Percentiles rank a stretch among this genome's conserved stretches.
Conservation (phyloP, 805 yeast genomes). For the Zygotorulaspora chibaensis region DNA sequence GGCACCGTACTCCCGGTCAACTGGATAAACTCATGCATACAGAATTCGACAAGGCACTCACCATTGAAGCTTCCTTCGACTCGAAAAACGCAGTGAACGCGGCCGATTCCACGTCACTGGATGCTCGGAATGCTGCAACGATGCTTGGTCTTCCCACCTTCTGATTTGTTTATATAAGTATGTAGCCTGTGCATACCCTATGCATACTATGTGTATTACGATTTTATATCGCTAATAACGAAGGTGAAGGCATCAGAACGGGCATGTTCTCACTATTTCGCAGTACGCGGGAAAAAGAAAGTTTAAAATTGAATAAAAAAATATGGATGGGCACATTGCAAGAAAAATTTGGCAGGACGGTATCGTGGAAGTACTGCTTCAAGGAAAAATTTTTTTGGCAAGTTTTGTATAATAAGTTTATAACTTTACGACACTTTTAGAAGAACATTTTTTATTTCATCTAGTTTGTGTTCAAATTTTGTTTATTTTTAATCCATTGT, state of each 20-base stretch:
- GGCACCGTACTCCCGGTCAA: constrained; percentile 23
- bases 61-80: constrained; percentile 25
- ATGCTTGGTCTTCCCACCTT: constrained; percentile 75
- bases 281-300: constrained; percentile 13
- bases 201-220: not conserved
- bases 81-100: not conserved
- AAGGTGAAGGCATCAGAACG: constrained; percentile 11
- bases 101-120: constrained; percentile 38
- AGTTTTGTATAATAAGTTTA: not conserved
- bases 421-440: not conserved
- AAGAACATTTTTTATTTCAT: not conserved
- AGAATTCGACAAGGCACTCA: constrained; percentile 23
- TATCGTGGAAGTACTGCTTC: constrained; percentile 3
- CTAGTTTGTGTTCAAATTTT: not conserved
- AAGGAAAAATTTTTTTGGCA: constrained; percentile 10
- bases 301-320: constrained; percentile 3
- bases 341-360: constrained; percentile 3
- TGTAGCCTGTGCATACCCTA: not conserved
- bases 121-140: constrained; percentile 81
- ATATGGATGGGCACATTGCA: constrained; percentile 2
- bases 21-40: constrained; percentile 22
- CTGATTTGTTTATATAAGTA: constrained; percentile 23
- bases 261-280: constrained; percentile 10
- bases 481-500: constrained; percentile 6
- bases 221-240: not conserved